phyloP scores from a whole-genome alignment of 2,329 filamentous ascomycete species.

The Botrytis squamosa region DNA sequence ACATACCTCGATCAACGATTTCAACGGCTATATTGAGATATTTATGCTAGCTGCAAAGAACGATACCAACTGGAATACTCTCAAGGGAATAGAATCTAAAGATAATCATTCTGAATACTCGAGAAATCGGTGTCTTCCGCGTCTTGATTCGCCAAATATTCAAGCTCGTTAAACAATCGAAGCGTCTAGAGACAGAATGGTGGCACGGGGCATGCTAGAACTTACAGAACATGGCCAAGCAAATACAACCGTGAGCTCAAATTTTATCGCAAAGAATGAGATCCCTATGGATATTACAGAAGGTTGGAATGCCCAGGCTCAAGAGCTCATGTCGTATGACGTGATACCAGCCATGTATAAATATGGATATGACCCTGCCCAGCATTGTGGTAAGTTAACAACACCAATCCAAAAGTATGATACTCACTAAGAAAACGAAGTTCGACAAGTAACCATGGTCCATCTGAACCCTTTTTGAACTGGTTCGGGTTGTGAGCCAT shows the following conservation, averaged over 20 bases:
- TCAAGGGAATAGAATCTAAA: background rate
- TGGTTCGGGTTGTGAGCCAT: background rate
- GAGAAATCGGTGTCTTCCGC: background rate
- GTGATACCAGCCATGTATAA: no score
- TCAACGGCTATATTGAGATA: no score
- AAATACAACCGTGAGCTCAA: background rate
- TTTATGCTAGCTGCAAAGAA: background rate
- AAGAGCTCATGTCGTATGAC: background rate
- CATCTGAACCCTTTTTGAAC: background rate
- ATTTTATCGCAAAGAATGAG: accelerated
- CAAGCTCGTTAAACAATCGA: background rate
- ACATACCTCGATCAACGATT: background rate
- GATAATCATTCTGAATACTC: background rate
- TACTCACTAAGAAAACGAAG: background rate
- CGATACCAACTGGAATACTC: background rate
- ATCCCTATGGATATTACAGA: background rate
- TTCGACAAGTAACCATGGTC: background rate
- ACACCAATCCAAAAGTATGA: background rate
- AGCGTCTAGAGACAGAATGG: no score
- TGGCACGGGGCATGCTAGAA: background rate
- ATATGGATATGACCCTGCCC: background rate
- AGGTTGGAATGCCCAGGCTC: background rate
- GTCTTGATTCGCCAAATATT: background rate
- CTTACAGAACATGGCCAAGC: no score
- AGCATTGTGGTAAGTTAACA: background rate